Base-by-base conservation (phyloP, 2,329 filamentous ascomycete species). In the Pseudocercospora pini-densiflorae region DNA sequence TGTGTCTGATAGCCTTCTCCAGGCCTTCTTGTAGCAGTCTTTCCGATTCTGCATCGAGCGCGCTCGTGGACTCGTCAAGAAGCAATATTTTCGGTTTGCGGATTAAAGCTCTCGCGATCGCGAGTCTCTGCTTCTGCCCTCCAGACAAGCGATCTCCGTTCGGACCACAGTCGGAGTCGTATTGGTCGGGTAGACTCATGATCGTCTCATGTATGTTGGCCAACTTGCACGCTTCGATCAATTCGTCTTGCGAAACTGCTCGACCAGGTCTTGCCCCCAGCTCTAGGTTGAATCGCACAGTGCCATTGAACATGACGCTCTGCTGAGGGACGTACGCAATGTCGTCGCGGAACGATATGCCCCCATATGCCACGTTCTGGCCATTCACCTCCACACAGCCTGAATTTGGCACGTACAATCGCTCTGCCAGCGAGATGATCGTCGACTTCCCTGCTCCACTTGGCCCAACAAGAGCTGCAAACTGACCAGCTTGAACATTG, bases 141-240 rank as follows among this genome's bases (percentile, higher is more conserved):
- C 80, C 80, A 16, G 79, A 81, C 8, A 82, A 68, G 47, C 77
- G 75, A 19, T 74, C 78, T 10, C 79, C 80, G 40, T 76, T 78
- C 9, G 76, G 71, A 6, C 79, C 79, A 66, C 76, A 78, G n/a
- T 76, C 75, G 0, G 89, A 91, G 12, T 89, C 79, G 73, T 92
- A 92, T 0, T 89, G 88, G 14, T 89, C 79, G 0, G 89, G 89
- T 16, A 92, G 79, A 0, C 83, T 78, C 62, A 81, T 78, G 70
- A 92, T 89, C 27, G 86, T 87, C 27, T 92, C 88, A 77, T 92
- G 89, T 68, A 92, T 90, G 73, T 90, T 90, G 45, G 89, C 89
- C 16, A 90, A 78, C 62, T 84, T 84, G 73, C 89, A 92, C 0
- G 90, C 89, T 62, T 87, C 85, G 68, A 89, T 83, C 47, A 92